phyloP scores from a whole-genome alignment of 768 basidiomycete genomes.

The Rubroboletus pulcherrimus region DNA sequence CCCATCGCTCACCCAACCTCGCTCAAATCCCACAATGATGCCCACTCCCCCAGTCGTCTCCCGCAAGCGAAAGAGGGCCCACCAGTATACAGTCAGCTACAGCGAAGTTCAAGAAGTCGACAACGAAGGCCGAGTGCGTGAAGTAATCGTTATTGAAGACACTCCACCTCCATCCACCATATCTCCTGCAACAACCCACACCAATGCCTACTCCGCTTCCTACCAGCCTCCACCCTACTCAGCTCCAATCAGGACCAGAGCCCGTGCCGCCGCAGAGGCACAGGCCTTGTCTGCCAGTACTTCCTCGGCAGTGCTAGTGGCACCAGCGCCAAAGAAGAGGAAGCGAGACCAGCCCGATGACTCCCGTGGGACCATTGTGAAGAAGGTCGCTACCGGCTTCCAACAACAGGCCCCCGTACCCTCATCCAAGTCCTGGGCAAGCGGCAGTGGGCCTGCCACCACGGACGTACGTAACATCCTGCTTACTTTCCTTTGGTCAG shows the following conservation, averaged over 20 bases:
- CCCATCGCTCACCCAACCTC: constrained; percentile 47
- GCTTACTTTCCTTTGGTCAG: constrained; percentile 12
- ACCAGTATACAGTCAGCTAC: constrained; percentile 80
- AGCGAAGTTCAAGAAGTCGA: constrained; percentile 88
- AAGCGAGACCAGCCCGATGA: constrained; percentile 76
- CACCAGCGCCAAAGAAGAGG: constrained; percentile 78
- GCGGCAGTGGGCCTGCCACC: constrained; percentile 57
- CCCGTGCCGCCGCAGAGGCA: constrained; percentile 82
- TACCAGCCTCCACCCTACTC: constrained; percentile 75
- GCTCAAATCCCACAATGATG: constrained; percentile 54
- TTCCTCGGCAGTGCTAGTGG: constrained; percentile 59
- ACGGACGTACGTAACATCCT: constrained; percentile 57
- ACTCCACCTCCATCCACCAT: constrained; percentile 77
- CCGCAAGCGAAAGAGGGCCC: constrained; percentile 80
- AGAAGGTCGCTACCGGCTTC: constrained; percentile 53
- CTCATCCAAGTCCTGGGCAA: constrained; percentile 63
- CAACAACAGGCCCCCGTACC: constrained; percentile 49
- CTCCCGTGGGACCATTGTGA: constrained; percentile 60
- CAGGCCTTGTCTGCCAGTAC: constrained; percentile 66
- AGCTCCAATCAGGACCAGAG: constrained; percentile 78
- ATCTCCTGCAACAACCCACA: constrained; percentile 70
- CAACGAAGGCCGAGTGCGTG: constrained; percentile 67
- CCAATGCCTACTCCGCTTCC: constrained; percentile 68
- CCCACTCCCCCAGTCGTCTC: constrained; percentile 68
- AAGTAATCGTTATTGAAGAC: constrained; percentile 92